Conservation (phyloP, 768 basidiomycete species). For the Cystobasidium onofrii region DNA sequence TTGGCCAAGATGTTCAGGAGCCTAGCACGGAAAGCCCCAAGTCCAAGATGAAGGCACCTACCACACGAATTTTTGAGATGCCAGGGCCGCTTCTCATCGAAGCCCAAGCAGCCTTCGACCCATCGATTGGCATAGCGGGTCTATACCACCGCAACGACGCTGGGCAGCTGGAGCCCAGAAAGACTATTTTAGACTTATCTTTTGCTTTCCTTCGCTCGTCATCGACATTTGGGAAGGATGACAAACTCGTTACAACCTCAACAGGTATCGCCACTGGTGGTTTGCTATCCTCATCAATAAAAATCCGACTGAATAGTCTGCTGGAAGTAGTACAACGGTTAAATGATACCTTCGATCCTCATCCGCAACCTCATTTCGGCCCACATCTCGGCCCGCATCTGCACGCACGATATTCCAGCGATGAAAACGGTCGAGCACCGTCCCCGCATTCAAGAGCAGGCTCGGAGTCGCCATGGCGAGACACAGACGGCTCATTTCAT, state of each 20-base stretch:
- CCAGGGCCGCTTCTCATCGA: slow-evolving; percentile 13
- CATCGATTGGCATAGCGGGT: slow-evolving; percentile 24
- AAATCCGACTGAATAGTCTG: background rate
- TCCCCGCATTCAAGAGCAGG: background rate
- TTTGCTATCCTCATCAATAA: background rate
- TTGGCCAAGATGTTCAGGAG: background rate
- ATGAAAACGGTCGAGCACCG: background rate
- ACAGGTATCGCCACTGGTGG: background rate
- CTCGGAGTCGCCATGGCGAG: background rate
- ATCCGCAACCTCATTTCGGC: slow-evolving; percentile 7
- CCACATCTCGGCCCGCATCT: slow-evolving; percentile 22
- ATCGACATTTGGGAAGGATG: background rate
- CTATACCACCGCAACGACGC: slow-evolving; percentile 20
- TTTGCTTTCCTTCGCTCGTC: background rate
- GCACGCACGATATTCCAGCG: background rate
- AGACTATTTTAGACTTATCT: slow-evolving; percentile 8
- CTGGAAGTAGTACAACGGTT: background rate
- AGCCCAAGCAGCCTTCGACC: slow-evolving; percentile 18
- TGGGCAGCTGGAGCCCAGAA: slow-evolving; percentile 4
- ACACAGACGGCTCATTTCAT: background rate
- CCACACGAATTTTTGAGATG: background rate
- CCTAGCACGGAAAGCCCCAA: background rate
- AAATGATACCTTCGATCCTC: background rate
- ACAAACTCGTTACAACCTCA: background rate
- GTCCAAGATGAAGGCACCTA: background rate